Base-by-base conservation (phyloP, 805 yeast species). In the Candida oleophila region DNA sequence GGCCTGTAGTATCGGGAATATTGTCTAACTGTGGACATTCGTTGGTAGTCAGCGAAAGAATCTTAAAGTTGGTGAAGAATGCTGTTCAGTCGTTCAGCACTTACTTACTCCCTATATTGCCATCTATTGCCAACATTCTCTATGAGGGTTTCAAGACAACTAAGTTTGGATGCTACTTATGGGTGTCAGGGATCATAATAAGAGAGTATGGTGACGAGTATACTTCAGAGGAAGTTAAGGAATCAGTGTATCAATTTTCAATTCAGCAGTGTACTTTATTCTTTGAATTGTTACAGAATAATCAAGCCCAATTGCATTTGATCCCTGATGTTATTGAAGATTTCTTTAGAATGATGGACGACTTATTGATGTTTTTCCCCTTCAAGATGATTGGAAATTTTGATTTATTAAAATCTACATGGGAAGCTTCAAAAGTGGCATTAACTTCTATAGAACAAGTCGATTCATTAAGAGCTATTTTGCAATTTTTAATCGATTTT, bases 131-230 rank as follows among this genome's bases (percentile, higher is more conserved):
- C 1, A 82, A 77, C 45, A 66, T 84, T 42, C 73, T 90, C 46
- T 84, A 80, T 18, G 74, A 75, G 34, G 94, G 95, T 1, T 91
- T 89, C 67, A 75, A 81, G 39, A 67, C 68, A 22, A 85, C 85
- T 18, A 78, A 82, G 32, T 80, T 70, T 57, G 97, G 97, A 3
- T 88, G 96, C 61, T 90, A 85, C 60, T 68, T 91, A 46, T 91
- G 96, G 94, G 92, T 88, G 12, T 84, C 96, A 2, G 97, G 97
- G 7, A 75, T 86, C 8, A 69, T 90, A 22, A 81, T 87, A 44
- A 80, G 87, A 47, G 92, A 88, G 49, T 91, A 76, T 64, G 81
- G 83, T 25, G 85, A 82, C 53, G 81, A 76, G 40, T 77, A 71
- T 48, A 45, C 59, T 30, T 64, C 68, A n/a, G 74, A 62, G 7